Conservation (phyloP, 805 yeast genomes). For the Zygotorulaspora sp. region DNA sequence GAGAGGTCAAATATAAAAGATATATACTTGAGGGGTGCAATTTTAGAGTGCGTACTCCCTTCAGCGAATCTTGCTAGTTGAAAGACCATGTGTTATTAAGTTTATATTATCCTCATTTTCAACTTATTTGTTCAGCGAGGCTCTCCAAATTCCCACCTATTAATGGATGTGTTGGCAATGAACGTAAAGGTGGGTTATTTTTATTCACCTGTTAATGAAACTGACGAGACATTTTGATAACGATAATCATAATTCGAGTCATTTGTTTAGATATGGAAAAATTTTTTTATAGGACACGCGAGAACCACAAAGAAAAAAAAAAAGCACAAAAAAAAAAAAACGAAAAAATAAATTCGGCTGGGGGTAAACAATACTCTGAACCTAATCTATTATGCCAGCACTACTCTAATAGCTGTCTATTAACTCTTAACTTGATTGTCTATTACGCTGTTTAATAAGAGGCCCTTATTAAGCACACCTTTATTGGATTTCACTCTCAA, state of each 20-base stretch:
- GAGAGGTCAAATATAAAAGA: constrained; percentile 12
- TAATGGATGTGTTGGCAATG: too few species aligned
- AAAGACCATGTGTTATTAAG: too few species aligned
- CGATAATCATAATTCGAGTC: background rate
- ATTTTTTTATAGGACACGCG: constrained; percentile 13
- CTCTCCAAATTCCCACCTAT: too few species aligned
- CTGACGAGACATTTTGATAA: background rate
- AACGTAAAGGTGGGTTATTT: too few species aligned
- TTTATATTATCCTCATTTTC: too few species aligned
- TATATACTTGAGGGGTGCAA: constrained; percentile 29
- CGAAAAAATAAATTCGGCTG: constrained; percentile 1
- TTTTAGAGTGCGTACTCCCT: constrained; percentile 29
- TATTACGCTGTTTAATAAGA: background rate
- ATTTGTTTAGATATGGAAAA: constrained; percentile 5
- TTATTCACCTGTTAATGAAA: too few species aligned
- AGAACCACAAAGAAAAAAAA: constrained; percentile 8
- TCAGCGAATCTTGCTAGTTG: constrained; percentile 24
- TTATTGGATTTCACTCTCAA: background rate
- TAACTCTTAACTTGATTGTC: background rate
- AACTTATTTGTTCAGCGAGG: too few species aligned
- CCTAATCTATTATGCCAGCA: background rate
- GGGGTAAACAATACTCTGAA: background rate
- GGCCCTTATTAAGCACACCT: background rate
- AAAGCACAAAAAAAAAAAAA: constrained; percentile 10
- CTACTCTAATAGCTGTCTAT: background rate